Percentiles rank a stretch among this genome's conserved stretches.
These are phyloP conservation scores for Evernia prunastri DNA, from an alignment of 495 filamentous ascomycete genomes.

Conservation along the genomic window DNA sequence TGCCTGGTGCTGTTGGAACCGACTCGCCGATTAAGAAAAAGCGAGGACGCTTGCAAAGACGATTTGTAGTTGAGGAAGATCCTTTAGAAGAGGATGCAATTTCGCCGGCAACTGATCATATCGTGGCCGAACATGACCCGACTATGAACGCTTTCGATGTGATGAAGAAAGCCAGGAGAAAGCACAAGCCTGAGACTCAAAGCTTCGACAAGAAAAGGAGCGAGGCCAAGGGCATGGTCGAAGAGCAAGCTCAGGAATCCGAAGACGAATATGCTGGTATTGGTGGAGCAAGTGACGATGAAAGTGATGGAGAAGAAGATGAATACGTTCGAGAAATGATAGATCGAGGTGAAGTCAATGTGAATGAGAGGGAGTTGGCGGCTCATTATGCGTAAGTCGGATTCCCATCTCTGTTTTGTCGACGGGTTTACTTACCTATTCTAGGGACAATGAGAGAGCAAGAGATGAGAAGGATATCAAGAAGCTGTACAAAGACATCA, in stretches of 20 bases:
- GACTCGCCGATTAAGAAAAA: conserved; percentile 57
- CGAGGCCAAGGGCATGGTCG: conserved; percentile 77
- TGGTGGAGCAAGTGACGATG: conserved; percentile 85
- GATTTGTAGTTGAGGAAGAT: conserved; percentile 30
- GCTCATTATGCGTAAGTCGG: conserved; percentile 78
- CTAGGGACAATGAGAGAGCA: conserved; percentile 57
- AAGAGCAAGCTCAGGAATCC: conserved; percentile 94
- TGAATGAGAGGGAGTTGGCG: conserved; percentile 72
- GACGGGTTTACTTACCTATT: conserved; percentile 22
- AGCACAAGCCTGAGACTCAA: conserved; percentile 37
- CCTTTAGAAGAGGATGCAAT: conserved; percentile 40
- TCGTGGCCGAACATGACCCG: conserved; percentile 38
- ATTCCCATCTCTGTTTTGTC: neutral
- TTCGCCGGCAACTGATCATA: conserved; percentile 18
- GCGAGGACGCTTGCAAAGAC: conserved; percentile 53
- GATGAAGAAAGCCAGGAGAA: conserved; percentile 65
- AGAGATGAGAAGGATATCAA: conserved; percentile 77
- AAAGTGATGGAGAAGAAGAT: conserved; percentile 64
- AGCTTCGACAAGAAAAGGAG: conserved; percentile 79
- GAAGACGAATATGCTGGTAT: conserved; percentile 97
- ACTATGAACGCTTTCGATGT: conserved; percentile 59
- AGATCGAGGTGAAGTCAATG: conserved; percentile 69
- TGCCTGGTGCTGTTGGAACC: conserved; percentile 36
- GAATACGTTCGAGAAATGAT: conserved; percentile 79
- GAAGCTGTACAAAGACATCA: conserved; percentile 87